A percentile compares a stretch with the other conserved stretches of the same genome.
Evolutionary conservation across 306 rosid species (phyloP).

Genomic region (Biancaea sappan): DNA sequence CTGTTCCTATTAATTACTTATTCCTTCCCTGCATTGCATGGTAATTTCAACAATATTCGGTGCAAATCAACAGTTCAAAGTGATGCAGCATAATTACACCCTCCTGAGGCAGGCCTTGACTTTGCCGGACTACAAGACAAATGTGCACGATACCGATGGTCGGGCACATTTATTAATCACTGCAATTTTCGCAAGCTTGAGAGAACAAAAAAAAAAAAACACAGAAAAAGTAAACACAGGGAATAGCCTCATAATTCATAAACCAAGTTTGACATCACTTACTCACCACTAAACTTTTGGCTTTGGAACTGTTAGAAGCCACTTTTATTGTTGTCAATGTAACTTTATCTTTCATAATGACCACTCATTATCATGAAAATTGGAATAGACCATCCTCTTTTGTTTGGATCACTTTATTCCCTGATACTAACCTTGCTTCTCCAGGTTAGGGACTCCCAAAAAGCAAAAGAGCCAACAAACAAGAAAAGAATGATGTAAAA

Average conservation of each 20-base stretch:
- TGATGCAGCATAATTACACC: background rate
- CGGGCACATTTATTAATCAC: background rate
- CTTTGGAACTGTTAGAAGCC: background rate
- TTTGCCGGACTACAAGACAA: background rate
- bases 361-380: slow-evolving; percentile 34
- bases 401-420: slow-evolving; percentile 1
- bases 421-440: slow-evolving; percentile 13
- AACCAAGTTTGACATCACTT: slow-evolving; percentile 27
- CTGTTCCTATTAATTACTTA: too few species aligned
- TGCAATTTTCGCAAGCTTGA: background rate
- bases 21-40: too few species aligned
- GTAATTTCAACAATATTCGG: background rate
- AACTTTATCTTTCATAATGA: slow-evolving; percentile 39
- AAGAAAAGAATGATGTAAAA: slow-evolving; percentile 18
- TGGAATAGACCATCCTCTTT: background rate
- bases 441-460: slow-evolving; percentile 19
- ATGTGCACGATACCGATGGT: background rate
- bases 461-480: background rate
- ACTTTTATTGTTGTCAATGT: slow-evolving; percentile 36
- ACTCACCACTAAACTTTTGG: background rate
- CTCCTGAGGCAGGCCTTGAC: background rate
- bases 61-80: background rate
- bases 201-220: too few species aligned
- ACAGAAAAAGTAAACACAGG: background rate
- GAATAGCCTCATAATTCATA: slow-evolving; percentile 21